These are phyloP conservation scores for Fusarium tjaetaba DNA, from an alignment of 2,329 filamentous ascomycete species.

Conservation along the genomic window DNA sequence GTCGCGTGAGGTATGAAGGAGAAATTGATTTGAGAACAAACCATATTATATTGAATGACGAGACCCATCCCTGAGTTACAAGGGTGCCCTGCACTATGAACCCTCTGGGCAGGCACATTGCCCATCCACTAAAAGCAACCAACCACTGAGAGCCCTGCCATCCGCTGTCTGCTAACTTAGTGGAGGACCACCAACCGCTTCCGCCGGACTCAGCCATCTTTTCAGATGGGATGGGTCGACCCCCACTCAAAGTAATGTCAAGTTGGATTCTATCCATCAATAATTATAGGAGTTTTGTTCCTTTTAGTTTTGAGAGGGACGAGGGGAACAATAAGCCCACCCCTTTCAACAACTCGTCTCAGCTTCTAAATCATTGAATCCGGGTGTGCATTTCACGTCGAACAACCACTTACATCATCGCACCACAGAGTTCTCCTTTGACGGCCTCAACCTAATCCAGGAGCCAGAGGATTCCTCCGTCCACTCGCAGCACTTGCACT, in stretches of 20 bases:
- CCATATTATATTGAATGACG: background rate
- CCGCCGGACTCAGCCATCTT: constrained; percentile 23
- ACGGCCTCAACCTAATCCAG: constrained; percentile 26
- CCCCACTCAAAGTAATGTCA: constrained; percentile 30
- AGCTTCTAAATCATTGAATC: constrained; percentile 1
- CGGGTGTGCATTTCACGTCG: constrained; percentile 6
- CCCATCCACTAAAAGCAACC: background rate
- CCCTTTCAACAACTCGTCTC: constrained; percentile 6
- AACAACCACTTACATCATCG: constrained; percentile 27
- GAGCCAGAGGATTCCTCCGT: constrained; percentile 32
- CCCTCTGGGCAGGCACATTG: background rate
- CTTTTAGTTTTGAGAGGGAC: constrained; percentile 20
- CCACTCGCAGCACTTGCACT: constrained; percentile 22
- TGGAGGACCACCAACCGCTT: constrained; percentile 22
- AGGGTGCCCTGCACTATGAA: constrained; percentile 1
- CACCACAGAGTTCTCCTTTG: background rate
- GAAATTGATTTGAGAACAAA: constrained; percentile 21
- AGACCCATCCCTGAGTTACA: constrained; percentile 1
- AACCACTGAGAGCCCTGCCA: constrained; percentile 23
- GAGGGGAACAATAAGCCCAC: constrained; percentile 21
- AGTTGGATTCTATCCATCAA: constrained; percentile 27
- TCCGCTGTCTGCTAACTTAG: constrained; percentile 26
- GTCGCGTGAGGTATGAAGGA: constrained; percentile 33
- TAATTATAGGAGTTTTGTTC: constrained; percentile 36
- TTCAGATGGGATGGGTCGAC: constrained; percentile 18